These are phyloP conservation scores for Fusarium falciforme DNA, from an alignment of 2,329 filamentous ascomycete genomes.

Conservation along the genomic window DNA sequence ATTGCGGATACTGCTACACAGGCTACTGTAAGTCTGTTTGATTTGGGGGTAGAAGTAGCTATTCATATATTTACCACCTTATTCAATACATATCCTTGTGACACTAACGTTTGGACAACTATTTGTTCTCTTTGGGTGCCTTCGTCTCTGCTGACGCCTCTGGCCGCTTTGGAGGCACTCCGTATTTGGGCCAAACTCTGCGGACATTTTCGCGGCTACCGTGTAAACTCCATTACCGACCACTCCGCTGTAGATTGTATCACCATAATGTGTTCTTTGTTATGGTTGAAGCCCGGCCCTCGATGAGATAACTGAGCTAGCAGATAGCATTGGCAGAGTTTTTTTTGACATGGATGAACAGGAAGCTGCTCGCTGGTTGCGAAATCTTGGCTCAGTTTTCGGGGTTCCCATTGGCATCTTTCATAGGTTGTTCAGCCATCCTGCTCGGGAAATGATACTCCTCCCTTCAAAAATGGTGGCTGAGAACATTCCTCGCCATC, in stretches of 20 bases:
- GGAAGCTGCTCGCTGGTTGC: too few species aligned
- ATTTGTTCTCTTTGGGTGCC: not conserved
- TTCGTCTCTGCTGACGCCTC: not conserved
- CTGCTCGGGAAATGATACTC: too few species aligned
- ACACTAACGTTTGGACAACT: not conserved
- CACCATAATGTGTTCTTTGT: not conserved
- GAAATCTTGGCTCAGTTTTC: too few species aligned
- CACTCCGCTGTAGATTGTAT: not conserved
- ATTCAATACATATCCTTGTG: not conserved
- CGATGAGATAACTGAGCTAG: too few species aligned
- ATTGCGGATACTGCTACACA: conserved; percentile 1
- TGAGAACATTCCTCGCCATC: too few species aligned
- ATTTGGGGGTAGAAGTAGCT: not conserved
- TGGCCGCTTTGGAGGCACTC: not conserved
- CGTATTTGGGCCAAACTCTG: not conserved
- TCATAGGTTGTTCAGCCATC: too few species aligned
- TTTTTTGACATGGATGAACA: too few species aligned
- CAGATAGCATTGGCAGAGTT: too few species aligned
- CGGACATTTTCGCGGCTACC: not conserved
- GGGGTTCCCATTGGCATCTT: too few species aligned
- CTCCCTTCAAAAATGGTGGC: too few species aligned
- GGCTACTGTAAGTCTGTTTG: conserved; percentile 1
- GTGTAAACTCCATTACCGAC: not conserved
- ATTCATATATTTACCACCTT: not conserved
- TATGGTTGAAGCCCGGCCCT: not conserved